Conservation (phyloP, 441 rosid genomes). For the Erysimum pusillum region DNA sequence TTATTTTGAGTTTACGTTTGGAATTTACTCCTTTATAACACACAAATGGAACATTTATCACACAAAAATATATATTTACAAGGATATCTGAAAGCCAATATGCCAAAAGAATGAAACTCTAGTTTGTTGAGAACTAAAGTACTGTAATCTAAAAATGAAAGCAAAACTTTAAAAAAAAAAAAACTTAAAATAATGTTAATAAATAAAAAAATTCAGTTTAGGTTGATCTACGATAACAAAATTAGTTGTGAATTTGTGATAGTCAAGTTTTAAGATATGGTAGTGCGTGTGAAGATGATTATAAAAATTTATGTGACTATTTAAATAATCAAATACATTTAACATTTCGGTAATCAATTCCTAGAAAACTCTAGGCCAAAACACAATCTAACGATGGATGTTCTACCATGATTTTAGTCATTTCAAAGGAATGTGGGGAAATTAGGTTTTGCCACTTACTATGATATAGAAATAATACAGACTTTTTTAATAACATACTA, state of each 20-base stretch:
- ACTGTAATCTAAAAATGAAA: too few relatives aligned
- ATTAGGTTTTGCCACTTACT: neutral
- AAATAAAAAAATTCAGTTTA: too few relatives aligned
- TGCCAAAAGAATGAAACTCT: neutral
- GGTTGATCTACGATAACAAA: too few relatives aligned
- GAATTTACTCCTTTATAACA: neutral
- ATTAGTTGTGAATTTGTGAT: too few relatives aligned
- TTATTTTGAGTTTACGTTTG: neutral
- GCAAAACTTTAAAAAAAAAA: too few relatives aligned
- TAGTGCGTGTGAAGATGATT: neutral
- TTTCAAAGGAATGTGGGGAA: neutral
- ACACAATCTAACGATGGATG: too few relatives aligned
- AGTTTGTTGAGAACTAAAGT: too few relatives aligned
- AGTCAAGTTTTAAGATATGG: neutral
- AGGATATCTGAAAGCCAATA: neutral
- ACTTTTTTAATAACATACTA: neutral
- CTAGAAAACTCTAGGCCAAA: neutral
- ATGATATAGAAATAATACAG: neutral
- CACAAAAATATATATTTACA: neutral
- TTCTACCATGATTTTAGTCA: neutral
- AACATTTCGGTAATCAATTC: neutral
- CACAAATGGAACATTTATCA: neutral
- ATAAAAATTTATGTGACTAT: neutral
- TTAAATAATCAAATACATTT: neutral
- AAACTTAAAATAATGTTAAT: too few relatives aligned